Percentiles rank a stretch among this genome's conserved stretches.
Evolutionary conservation across 192 early-diverging fungal genomes (phyloP).

Genomic region (Backusella westeae): DNA sequence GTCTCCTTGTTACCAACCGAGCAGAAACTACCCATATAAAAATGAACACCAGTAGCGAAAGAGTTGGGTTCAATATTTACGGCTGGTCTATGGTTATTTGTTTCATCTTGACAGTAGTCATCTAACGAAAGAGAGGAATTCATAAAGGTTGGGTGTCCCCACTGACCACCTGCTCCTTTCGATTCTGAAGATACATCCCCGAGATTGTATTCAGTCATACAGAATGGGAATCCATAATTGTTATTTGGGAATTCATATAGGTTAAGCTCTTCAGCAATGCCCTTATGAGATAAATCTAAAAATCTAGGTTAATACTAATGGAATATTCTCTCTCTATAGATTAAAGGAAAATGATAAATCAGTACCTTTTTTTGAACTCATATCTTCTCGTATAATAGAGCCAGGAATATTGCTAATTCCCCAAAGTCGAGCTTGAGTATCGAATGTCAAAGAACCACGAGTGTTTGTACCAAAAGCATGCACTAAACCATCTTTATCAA

Average conservation of each 20-base stretch:
- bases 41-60: constrained; percentile 8
- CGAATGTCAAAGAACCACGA: constrained; percentile 22
- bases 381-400: constrained; percentile 1
- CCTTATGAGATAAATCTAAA: neutral
- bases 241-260: constrained; percentile 13
- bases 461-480: constrained; percentile 23
- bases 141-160: constrained; percentile 17
- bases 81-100: constrained; percentile 9
- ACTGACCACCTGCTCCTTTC: neutral
- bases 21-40: constrained; percentile 24
- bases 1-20: constrained; percentile 22
- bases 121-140: neutral
- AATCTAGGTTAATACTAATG: neutral
- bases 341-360: neutral
- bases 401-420: constrained; percentile 14
- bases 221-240: constrained; percentile 22
- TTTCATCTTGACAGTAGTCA: constrained; percentile 14
- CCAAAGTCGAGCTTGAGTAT: constrained; percentile 33
- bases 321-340: neutral
- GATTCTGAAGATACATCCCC: neutral
- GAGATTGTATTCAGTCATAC: constrained; percentile 20
- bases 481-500: constrained; percentile 20
- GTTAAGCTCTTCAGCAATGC: constrained; percentile 18
- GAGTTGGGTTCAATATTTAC: constrained; percentile 4
- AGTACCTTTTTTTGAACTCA: neutral